These are phyloP conservation scores for Dissophora ornata DNA, from an alignment of 192 early-diverging fungal species.

Conservation along the genomic window DNA sequence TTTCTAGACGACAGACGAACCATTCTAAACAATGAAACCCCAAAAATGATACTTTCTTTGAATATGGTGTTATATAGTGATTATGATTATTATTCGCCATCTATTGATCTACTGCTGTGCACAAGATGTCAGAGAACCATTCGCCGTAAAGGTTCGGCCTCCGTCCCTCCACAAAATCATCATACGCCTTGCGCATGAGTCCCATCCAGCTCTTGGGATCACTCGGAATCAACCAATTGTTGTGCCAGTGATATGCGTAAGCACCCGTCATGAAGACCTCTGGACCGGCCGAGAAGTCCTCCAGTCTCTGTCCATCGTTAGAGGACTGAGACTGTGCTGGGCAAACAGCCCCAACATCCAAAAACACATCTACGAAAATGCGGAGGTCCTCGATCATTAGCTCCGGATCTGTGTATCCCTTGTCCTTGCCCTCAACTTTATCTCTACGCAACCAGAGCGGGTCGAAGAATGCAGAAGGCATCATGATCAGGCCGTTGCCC, in stretches of 20 bases:
- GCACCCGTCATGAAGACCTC: constrained; percentile 47
- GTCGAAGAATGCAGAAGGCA: constrained; percentile 48
- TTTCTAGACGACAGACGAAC: too few relatives aligned
- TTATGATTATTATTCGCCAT: too few relatives aligned
- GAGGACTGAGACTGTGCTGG: not conserved
- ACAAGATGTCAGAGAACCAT: constrained; percentile 23
- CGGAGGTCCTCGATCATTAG: constrained; percentile 25
- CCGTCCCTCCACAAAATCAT: constrained; percentile 38
- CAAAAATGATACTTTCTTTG: too few relatives aligned
- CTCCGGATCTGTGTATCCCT: constrained; percentile 14
- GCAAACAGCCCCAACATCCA: constrained; percentile 15
- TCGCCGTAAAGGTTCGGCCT: constrained; percentile 51
- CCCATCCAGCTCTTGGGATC: constrained; percentile 48
- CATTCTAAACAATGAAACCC: too few relatives aligned
- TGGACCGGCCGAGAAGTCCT: constrained; percentile 33
- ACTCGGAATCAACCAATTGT: constrained; percentile 38
- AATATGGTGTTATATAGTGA: too few relatives aligned
- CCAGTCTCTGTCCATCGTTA: not conserved
- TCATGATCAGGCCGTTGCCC: constrained; percentile 42
- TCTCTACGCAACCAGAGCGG: constrained; percentile 52
- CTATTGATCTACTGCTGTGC: too few relatives aligned
- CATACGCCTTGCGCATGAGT: constrained; percentile 33
- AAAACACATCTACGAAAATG: constrained; percentile 30
- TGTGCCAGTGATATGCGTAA: constrained; percentile 56
- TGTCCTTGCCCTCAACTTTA: constrained; percentile 6